Conservation (phyloP, 2,329 filamentous ascomycete genomes). For the Claviceps maximensis region DNA sequence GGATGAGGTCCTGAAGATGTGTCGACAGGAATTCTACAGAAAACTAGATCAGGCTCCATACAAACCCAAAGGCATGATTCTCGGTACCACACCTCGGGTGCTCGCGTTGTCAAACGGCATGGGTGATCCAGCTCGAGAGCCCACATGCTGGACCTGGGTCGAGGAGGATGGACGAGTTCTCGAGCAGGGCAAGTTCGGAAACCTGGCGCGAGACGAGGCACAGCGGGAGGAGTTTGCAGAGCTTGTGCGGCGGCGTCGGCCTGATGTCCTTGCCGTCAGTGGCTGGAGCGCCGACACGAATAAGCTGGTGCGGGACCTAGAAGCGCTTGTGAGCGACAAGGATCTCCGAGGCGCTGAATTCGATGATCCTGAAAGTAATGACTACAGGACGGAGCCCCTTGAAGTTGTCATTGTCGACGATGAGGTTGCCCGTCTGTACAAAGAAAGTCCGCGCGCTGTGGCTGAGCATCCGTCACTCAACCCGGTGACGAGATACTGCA, state of each 20-base stretch:
- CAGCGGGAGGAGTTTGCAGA: constrained; percentile 62
- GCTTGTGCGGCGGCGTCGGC: constrained; percentile 63
- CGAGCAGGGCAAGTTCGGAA: constrained; percentile 77
- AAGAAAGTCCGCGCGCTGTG: constrained; percentile 69
- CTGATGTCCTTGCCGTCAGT: constrained; percentile 81
- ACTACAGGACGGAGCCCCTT: constrained; percentile 63
- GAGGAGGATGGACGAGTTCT: constrained; percentile 83
- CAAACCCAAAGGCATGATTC: constrained; percentile 83
- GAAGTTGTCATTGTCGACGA: constrained; percentile 91
- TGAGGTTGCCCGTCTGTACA: constrained; percentile 91
- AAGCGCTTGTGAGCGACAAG: constrained; percentile 64
- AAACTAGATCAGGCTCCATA: constrained; percentile 92
- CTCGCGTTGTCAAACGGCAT: constrained; percentile 78
- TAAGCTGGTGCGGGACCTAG: constrained; percentile 68
- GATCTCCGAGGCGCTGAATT: constrained; percentile 70
- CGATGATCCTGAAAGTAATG: constrained; percentile 62
- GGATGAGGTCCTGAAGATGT: constrained; percentile 75
- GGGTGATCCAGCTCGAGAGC: constrained; percentile 59
- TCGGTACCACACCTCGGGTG: constrained; percentile 79
- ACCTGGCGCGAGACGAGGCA: constrained; percentile 57
- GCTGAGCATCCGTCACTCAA: constrained; percentile 70
- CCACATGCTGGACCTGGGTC: constrained; percentile 81
- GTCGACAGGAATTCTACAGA: constrained; percentile 77
- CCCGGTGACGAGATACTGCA: constrained; percentile 74
- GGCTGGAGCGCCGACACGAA: constrained; percentile 82